Base-by-base conservation (phyloP, 2,329 filamentous ascomycete genomes). In the Trichoderma gracile region DNA sequence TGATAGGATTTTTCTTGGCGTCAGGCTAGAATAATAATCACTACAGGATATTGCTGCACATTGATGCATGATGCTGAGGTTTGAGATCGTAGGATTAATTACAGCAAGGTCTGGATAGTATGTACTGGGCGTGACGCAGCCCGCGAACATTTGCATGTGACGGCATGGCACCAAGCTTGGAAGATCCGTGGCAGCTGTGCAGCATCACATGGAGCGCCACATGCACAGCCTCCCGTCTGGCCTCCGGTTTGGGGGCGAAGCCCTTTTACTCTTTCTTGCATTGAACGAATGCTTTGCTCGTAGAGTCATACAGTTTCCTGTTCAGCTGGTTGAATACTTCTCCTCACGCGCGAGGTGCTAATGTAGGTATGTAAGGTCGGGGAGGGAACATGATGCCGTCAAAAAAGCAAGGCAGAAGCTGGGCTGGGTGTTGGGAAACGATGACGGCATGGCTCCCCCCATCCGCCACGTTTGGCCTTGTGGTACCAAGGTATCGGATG, bases 371-470 rank as follows among this genome's bases (percentile, higher is more conserved):
- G n/a, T 1, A 38, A 10, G 30, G 33, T 38, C 10, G 3, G 17
- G 17, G 8, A 9, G 15, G 42, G 15, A 15, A 25, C 3, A 25
- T 3, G 5, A n/a, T n/a, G n/a, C n/a, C n/a, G n/a, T n/a, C 25
- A 25, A 6, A 42, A 17, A 49, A 59, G 33, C 56, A 50, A 17
- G 45, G 56, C 56, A 21, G 42, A 42, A 15, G n/a, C 30, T 33
- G 30, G 30, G 30, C 9, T 33, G 30, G 21, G 15, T 5, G n/a
- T 25, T 25, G 14, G 25, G n/a, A 5, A 49, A 10, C 23, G 57
- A 60, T 60, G 57, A 60, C 57, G 57, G 57, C 57, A 60, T 60
- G 15, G n/a, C n/a, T n/a, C n/a, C n/a, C n/a, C n/a, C n/a, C n/a
- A n/a, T n/a, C 56, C n/a, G 21, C 46, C 27, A 58, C 55, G 54